Conservation (phyloP, 768 basidiomycete genomes). For the Candolleomyces aberdarensis region DNA sequence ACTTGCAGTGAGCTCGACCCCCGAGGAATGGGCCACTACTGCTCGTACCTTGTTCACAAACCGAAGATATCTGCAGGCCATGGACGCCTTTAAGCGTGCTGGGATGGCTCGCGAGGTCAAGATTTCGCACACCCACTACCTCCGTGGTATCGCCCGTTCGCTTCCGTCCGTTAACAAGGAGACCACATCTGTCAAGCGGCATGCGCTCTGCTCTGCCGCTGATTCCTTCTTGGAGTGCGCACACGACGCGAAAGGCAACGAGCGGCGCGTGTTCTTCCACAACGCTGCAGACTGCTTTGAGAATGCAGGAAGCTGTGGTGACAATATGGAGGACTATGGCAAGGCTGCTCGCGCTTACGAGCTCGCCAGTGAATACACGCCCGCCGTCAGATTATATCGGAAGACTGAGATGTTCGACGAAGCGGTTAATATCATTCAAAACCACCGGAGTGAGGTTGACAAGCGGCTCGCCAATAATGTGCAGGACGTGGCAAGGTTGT, state of each 20-base stretch:
- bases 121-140: slow-evolving; percentile 50
- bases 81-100: slow-evolving; percentile 16
- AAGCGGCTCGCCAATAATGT: slow-evolving; percentile 31
- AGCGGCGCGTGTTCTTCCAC: too few species aligned
- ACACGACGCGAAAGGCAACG: neutral
- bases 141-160: slow-evolving; percentile 48
- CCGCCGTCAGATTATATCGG: slow-evolving; percentile 30
- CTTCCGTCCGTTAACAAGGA: slow-evolving; percentile 20
- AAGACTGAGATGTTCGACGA: slow-evolving; percentile 49
- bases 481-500: slow-evolving; percentile 40
- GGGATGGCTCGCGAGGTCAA: slow-evolving; percentile 30
- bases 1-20: too few species aligned
- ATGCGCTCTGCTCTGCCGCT: slow-evolving; percentile 21
- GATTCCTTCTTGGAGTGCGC: slow-evolving; percentile 6
- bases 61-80: too few species aligned
- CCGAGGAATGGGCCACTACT: too few species aligned
- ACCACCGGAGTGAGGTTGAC: slow-evolving; percentile 28
- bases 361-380: neutral
- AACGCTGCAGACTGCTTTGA: too few species aligned
- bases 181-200: slow-evolving; percentile 17
- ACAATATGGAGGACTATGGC: slow-evolving; percentile 8
- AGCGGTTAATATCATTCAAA: slow-evolving; percentile 44
- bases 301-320: neutral
- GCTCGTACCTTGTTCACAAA: too few species aligned
- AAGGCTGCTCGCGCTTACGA: slow-evolving; percentile 30